Evolutionary conservation across 345 rosid genomes (phyloP).

Genomic region (Hirschfeldia incana): DNA sequence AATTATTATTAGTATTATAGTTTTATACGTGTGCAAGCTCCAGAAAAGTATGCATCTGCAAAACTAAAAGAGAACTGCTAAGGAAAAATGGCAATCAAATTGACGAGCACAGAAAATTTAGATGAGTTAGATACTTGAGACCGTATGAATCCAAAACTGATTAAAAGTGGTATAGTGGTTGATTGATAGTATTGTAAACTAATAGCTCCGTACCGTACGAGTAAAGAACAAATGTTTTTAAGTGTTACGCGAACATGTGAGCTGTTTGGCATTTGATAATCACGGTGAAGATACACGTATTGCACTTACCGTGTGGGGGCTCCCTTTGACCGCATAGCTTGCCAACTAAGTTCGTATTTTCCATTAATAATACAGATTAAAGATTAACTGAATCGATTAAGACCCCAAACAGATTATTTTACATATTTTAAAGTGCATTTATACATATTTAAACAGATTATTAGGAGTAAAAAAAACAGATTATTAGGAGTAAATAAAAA

Average conservation of each 20-base stretch:
- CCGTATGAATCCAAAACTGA: neutral
- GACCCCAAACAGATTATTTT: no score
- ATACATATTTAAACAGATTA: no score
- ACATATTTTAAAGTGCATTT: no score
- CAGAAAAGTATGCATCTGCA: no score
- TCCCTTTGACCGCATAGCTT: neutral
- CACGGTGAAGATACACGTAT: neutral
- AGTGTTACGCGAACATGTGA: neutral
- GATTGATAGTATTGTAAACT: neutral
- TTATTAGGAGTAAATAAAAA: no score
- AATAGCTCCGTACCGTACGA: neutral
- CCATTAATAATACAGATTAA: neutral
- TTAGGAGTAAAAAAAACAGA: no score
- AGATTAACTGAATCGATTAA: neutral
- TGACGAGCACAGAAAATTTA: neutral
- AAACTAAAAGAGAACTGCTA: no score
- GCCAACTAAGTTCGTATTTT: neutral
- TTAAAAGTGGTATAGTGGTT: neutral
- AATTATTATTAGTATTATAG: no score
- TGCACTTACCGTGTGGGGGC: neutral
- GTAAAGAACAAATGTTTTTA: neutral
- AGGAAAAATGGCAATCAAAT: no score
- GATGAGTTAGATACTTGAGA: neutral
- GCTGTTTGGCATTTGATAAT: neutral
- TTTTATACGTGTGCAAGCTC: no score